Evolutionary conservation across 1,139 yeast species (phyloP).

Genomic region (Suhomyces maxii): DNA sequence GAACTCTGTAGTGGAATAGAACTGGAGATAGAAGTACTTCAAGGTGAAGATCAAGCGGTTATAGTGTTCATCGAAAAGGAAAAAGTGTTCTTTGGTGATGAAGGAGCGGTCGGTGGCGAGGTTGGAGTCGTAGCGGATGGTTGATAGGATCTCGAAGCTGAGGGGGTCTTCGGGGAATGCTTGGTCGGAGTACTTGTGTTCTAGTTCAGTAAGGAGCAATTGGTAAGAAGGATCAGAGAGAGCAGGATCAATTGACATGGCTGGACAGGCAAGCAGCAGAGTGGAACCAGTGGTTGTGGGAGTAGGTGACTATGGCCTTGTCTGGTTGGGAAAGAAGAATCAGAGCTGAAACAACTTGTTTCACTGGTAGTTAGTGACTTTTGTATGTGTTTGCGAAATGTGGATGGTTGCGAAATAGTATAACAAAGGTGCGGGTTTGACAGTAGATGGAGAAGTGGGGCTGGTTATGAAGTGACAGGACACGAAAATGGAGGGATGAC

Average conservation of each 20-base stretch:
- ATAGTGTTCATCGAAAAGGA: conserved; percentile 64
- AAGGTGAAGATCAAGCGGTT: conserved; percentile 57
- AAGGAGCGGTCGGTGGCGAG: conserved; percentile 25
- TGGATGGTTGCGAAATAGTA: no score
- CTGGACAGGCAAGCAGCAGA: neutral
- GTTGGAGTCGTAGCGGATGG: conserved; percentile 72
- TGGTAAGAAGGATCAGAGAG: neutral
- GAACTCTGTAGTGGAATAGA: conserved; percentile 10
- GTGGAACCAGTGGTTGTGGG: neutral
- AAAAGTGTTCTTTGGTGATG: conserved; percentile 43
- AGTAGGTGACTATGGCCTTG: neutral
- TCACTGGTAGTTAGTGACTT: no score
- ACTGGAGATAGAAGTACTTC: conserved; percentile 47
- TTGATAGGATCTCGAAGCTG: conserved; percentile 59
- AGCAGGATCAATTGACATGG: neutral
- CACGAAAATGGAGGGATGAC: no score
- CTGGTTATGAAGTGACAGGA: no score
- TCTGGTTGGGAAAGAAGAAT: no score
- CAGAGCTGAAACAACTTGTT: no score
- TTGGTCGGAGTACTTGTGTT: conserved; percentile 19
- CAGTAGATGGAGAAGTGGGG: no score
- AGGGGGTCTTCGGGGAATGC: conserved; percentile 21
- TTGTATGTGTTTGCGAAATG: no score
- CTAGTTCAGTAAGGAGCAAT: conserved; percentile 3
- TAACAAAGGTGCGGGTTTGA: no score